Evolutionary conservation across 1,284 basidiomycete genomes (phyloP).

Genomic region (Fomitopsis pinicola): DNA sequence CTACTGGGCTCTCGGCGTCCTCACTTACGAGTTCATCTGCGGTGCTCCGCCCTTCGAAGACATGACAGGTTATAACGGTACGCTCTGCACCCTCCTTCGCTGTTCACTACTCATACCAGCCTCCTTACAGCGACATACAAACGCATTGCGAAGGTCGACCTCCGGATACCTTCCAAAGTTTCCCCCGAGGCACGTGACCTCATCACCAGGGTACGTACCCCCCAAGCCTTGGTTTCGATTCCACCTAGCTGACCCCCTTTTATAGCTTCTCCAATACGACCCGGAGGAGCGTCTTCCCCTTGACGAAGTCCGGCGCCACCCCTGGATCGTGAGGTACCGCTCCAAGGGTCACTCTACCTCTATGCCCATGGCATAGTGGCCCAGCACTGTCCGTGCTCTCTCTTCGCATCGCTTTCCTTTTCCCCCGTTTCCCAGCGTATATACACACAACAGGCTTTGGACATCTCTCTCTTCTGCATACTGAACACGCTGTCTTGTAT

Average conservation of each 20-base stretch:
- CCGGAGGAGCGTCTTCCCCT: constrained; percentile 83
- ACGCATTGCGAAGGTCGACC: constrained; percentile 80
- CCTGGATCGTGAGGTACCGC: constrained; percentile 88
- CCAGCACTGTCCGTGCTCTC: neutral
- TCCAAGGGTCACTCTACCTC: constrained; percentile 32
- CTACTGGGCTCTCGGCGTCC: constrained; percentile 95
- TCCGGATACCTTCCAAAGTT: constrained; percentile 67
- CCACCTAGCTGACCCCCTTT: neutral
- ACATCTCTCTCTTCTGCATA: no score
- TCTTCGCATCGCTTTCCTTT: neutral
- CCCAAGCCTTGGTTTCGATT: neutral
- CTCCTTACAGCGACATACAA: constrained; percentile 71
- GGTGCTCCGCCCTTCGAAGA: constrained; percentile 96
- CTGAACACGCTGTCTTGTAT: no score
- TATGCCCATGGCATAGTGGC: constrained; percentile 1
- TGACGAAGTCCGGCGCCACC: constrained; percentile 78
- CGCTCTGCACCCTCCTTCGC: constrained; percentile 14
- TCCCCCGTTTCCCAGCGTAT: neutral
- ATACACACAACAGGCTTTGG: no score
- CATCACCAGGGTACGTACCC: constrained; percentile 46
- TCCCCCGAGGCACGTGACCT: constrained; percentile 66
- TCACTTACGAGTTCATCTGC: constrained; percentile 93
- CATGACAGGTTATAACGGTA: constrained; percentile 70
- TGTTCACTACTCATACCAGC: neutral
- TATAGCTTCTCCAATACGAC: constrained; percentile 82